Conservation (phyloP, 169 alveolate species). For the Eimeria acervulina region DNA sequence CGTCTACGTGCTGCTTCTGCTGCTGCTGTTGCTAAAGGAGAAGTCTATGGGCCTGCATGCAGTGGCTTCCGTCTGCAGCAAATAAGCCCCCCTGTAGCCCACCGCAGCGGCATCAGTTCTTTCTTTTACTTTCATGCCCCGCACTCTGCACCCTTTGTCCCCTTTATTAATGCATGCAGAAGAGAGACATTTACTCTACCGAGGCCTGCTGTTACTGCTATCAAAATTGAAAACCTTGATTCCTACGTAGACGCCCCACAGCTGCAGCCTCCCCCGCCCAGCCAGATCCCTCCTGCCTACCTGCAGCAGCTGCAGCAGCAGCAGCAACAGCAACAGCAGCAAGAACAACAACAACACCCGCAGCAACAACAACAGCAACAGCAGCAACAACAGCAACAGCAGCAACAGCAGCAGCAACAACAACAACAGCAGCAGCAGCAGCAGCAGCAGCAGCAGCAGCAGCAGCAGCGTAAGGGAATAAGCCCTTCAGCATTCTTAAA, state of each 20-base stretch:
- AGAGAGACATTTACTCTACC: conserved; percentile 90
- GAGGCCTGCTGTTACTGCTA: conserved; percentile 90
- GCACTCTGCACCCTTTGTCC: conserved; percentile 90
- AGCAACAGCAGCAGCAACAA: conserved; percentile 73
- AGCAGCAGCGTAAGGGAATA: conserved; percentile 69
- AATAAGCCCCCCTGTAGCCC: conserved; percentile 91
- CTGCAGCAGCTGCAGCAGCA: conserved; percentile 76
- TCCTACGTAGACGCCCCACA: conserved; percentile 23
- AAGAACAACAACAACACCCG: conserved; percentile 89
- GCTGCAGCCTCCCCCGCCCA: conserved; percentile 83
- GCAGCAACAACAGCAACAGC: conserved; percentile 48
- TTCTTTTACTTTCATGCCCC: conserved; percentile 92
- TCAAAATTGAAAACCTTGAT: conserved; percentile 87
- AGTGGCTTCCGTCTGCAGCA: conserved; percentile 93
- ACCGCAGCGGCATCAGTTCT: conserved; percentile 90
- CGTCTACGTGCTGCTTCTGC: conserved; percentile 5
- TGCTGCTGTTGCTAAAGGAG: conserved; percentile 30
- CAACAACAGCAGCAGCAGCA: conserved; percentile 85
- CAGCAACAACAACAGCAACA: conserved; percentile 87
- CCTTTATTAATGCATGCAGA: conserved; percentile 90
- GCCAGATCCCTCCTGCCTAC: conserved; percentile 89
- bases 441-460: conserved; percentile 38
- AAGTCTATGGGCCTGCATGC: conserved; percentile 22
- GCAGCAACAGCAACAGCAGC: conserved; percentile 86
- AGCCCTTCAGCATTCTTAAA: conserved; percentile 10